Evolutionary conservation across 768 basidiomycete species (phyloP), one percentile per base, ranked within the genome.

Genomic region (Tulasnella sp.): DNA sequence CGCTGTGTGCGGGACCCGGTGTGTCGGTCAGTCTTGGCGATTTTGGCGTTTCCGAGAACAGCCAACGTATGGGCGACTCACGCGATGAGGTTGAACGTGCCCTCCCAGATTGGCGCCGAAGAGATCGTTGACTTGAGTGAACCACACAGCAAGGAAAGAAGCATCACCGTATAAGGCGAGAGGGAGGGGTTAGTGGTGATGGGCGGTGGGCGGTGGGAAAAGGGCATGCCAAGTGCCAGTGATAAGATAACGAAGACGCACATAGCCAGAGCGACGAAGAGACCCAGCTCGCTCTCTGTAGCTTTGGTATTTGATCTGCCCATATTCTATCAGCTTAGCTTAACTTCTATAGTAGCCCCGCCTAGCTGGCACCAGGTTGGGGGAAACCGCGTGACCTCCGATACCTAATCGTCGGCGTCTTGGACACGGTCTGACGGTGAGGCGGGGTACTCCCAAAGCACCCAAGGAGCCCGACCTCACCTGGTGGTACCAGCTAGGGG

Each of bases 41-140:
- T 22, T 45, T 68, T 40, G 19, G 45, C 22, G n/a, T 39, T 39
- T 85, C 75, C 93, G 83, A 78, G 89, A 84, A 80, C 93, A 93
- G 77, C 89, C 86, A 68, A 49, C 68, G 71, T 25, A 38, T 29
- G 25, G 79, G 77, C 11, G 29, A 71, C n/a, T 8, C 25, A 69
- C 67, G 83, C 82, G 14, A 82, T 81, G 71, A 85, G 76, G 39
- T 80, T 81, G 81, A 86, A 86, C 81, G 81, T 79, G 87, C 96
- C 97, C 87, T 99, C 97, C 97, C 97, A 98, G 76, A 96, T 83
- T 88, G 80, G 89, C 89, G 52, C 87, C 82, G 92, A 94, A 98
- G 22, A 99, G 87, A 82, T 97, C 85, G 29, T 87, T 86, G 0
- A 96, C 91, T 80, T 93, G 89, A 38, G 95, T 98, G 84, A 97